phyloP scores from a whole-genome alignment of 345 rosid species.

The Ricinus communis region DNA sequence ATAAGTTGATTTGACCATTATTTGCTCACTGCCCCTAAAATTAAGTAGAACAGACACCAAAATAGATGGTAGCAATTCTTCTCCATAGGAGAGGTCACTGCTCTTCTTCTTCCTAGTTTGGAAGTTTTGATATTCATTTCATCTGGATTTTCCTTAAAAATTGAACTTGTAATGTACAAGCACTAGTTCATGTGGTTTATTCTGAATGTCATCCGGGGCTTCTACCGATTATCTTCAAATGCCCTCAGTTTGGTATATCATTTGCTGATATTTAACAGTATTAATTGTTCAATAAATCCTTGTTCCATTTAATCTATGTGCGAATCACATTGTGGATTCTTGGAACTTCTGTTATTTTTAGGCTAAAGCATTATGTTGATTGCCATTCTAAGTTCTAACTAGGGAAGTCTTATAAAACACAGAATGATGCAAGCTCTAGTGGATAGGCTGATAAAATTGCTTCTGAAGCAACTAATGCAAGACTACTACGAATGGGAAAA shows the following conservation, averaged over 20 bases:
- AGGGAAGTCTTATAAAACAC: conserved; percentile 26
- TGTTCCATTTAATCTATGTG: not conserved
- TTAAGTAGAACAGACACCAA: too few relatives aligned
- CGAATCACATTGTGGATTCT: not conserved
- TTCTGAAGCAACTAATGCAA: conserved; percentile 57
- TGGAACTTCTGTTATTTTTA: not conserved
- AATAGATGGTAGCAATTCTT: too few relatives aligned
- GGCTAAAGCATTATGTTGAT: not conserved
- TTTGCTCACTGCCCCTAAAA: too few relatives aligned
- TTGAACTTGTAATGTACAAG: too few relatives aligned
- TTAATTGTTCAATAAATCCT: not conserved
- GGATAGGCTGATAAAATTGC: conserved; percentile 66
- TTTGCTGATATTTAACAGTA: not conserved
- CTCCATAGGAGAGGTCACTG: too few relatives aligned
- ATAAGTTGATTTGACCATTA: too few relatives aligned
- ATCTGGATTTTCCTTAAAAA: too few relatives aligned
- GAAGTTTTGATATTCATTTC: too few relatives aligned
- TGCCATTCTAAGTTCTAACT: not conserved
- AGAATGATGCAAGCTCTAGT: conserved; percentile 80
- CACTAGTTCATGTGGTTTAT: too few relatives aligned
- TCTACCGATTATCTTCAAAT: not conserved
- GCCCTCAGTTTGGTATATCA: not conserved
- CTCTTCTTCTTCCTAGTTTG: too few relatives aligned
- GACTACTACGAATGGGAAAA: conserved; percentile 66
- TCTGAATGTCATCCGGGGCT: too few relatives aligned